phyloP scores from a whole-genome alignment of 2,329 filamentous ascomycete genomes.

The Colletotrichum incanum region DNA sequence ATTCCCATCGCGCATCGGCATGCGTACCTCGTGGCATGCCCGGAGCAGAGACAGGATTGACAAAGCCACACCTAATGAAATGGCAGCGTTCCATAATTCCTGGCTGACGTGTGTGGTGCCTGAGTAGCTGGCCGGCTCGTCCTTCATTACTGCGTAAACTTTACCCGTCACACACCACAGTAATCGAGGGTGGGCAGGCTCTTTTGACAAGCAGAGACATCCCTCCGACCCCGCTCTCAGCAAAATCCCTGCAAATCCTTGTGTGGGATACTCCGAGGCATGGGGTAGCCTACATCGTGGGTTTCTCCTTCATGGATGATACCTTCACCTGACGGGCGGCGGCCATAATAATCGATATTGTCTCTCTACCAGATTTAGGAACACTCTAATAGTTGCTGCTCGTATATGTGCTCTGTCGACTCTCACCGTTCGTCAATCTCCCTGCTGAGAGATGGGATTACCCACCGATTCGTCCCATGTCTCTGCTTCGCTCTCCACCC shows the following conservation, averaged over 20 bases:
- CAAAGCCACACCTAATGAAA: constrained; percentile 23
- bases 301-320: constrained; percentile 24
- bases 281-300: constrained; percentile 16
- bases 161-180: not conserved
- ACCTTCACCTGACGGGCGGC: constrained; percentile 29
- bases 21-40: constrained; percentile 26
- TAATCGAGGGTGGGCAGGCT: not conserved
- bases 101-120: not conserved
- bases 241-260: constrained; percentile 8
- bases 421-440: constrained; percentile 28
- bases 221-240: constrained; percentile 12
- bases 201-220: constrained; percentile 28
- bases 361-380: constrained; percentile 30
- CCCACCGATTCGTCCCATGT: constrained; percentile 39
- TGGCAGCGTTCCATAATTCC: constrained; percentile 20
- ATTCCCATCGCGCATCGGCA: constrained; percentile 2
- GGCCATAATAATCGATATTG: constrained; percentile 26
- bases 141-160: not conserved
- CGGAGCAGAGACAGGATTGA: constrained; percentile 23
- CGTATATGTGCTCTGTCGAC: constrained; percentile 11
- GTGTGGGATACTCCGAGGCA: constrained; percentile 38
- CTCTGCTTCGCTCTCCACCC: not conserved
- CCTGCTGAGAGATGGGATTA: constrained; percentile 8
- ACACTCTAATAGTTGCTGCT: constrained; percentile 8
- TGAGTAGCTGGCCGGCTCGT: not conserved